Conservation (phyloP, 208 protist species). For the Trypanosoma brucei region DNA sequence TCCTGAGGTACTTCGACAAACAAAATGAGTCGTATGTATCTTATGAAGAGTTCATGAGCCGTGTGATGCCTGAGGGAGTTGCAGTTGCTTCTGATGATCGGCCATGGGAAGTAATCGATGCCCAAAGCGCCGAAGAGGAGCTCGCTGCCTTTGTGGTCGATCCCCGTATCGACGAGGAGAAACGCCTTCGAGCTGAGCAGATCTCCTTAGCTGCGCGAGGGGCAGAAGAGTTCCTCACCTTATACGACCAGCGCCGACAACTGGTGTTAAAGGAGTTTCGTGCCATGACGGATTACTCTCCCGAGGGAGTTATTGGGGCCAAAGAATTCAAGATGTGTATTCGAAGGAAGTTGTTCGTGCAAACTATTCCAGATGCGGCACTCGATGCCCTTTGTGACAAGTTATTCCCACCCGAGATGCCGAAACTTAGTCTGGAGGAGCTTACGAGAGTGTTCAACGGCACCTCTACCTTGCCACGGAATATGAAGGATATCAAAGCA, state of each 20-base stretch:
- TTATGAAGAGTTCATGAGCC: constrained; percentile 82
- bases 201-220: constrained; percentile 41
- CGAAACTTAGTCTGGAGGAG: constrained; percentile 77
- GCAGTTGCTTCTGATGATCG: constrained; percentile 58
- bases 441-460: constrained; percentile 82
- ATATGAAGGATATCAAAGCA: constrained; percentile 60
- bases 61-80: constrained; percentile 72
- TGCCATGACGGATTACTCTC: constrained; percentile 81
- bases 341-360: constrained; percentile 60
- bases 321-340: constrained; percentile 85
- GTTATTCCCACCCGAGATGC: constrained; percentile 58
- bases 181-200: constrained; percentile 27
- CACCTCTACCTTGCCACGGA: constrained; percentile 79
- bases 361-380: constrained; percentile 57
- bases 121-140: constrained; percentile 52
- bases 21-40: constrained; percentile 87
- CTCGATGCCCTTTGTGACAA: constrained; percentile 68
- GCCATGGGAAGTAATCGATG: constrained; percentile 70
- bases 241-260: constrained; percentile 81
- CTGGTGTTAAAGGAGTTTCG: constrained; percentile 88
- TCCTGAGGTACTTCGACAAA: constrained; percentile 91
- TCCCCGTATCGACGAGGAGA: constrained; percentile 50
- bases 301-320: constrained; percentile 78
- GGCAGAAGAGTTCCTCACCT: constrained; percentile 62
- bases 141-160: constrained; percentile 60